Evolutionary conservation across 257 asterid genomes (phyloP).

Genomic region (Lithospermum erythrorhizon): DNA sequence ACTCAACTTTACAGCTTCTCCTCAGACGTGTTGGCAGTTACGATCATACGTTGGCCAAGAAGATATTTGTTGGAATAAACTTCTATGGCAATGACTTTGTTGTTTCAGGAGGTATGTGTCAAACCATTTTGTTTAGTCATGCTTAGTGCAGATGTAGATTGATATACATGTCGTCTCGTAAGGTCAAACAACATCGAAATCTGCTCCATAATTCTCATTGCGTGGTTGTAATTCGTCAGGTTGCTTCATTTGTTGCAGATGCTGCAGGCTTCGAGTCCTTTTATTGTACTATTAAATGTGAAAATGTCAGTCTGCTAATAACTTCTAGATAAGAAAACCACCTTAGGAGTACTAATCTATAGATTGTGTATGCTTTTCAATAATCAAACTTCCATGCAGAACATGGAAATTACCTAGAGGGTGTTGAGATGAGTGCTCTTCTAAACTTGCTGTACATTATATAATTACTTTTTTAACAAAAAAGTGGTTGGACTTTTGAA

Average conservation of each 20-base stretch:
- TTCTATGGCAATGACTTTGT: slow-evolving; percentile 86
- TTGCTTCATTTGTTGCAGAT: not conserved
- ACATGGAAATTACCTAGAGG: not conserved
- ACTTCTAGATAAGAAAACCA: not conserved
- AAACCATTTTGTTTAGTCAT: not conserved
- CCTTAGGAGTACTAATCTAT: not conserved
- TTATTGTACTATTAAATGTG: not conserved
- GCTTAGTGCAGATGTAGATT: not conserved
- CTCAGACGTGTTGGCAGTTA: slow-evolving; percentile 23
- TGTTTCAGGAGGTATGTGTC: slow-evolving; percentile 60
- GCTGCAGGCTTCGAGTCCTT: not conserved
- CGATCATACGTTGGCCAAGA: slow-evolving; percentile 32
- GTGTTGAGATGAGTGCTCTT: too few relatives aligned
- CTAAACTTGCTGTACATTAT: too few relatives aligned
- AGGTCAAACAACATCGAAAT: not conserved
- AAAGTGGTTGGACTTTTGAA: not conserved
- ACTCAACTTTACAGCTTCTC: slow-evolving; percentile 48
- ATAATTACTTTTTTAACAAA: too few relatives aligned
- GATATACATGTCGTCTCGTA: not conserved
- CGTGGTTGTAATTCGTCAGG: not conserved
- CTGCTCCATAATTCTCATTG: not conserved
- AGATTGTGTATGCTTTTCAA: not conserved
- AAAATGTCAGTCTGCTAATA: not conserved
- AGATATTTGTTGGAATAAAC: slow-evolving; percentile 65
- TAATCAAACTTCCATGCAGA: not conserved